These are phyloP conservation scores for Castanea mollissima DNA, from an alignment of 306 rosid genomes.

Conservation along the genomic window DNA sequence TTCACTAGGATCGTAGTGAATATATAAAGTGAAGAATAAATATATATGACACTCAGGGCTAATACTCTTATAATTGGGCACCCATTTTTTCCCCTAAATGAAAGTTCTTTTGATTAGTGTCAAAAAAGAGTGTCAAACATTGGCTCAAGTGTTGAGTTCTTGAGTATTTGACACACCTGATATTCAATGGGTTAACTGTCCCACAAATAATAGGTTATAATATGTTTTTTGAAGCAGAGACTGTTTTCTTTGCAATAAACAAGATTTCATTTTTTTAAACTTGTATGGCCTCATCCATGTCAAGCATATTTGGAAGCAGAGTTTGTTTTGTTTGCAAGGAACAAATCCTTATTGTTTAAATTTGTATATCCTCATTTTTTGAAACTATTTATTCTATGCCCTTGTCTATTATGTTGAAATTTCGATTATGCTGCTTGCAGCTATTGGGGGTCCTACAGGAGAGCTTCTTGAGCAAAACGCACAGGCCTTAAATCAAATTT, in stretches of 20 bases:
- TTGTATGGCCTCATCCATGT: neutral
- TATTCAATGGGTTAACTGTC: neutral
- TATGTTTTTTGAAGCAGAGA: neutral
- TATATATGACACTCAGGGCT: no score
- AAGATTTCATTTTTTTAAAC: neutral
- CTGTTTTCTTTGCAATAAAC: neutral
- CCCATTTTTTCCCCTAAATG: neutral
- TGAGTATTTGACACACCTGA: neutral
- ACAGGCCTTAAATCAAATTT: constrained; percentile 44
- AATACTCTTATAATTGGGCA: neutral
- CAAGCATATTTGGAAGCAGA: neutral
- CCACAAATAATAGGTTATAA: neutral
- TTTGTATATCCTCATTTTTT: neutral
- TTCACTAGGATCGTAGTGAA: neutral
- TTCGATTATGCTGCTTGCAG: constrained; percentile 31
- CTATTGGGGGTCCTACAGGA: constrained; percentile 56
- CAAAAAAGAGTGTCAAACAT: neutral
- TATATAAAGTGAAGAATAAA: no score
- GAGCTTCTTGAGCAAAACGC: constrained; percentile 51
- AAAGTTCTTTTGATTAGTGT: neutral
- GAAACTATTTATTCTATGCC: neutral
- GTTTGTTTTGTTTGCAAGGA: neutral
- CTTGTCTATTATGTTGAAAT: constrained; percentile 7
- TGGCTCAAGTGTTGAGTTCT: neutral
- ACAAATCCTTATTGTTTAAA: neutral